phyloP scores from a whole-genome alignment of 129 eudicot species.

The Lactuca sativa region DNA sequence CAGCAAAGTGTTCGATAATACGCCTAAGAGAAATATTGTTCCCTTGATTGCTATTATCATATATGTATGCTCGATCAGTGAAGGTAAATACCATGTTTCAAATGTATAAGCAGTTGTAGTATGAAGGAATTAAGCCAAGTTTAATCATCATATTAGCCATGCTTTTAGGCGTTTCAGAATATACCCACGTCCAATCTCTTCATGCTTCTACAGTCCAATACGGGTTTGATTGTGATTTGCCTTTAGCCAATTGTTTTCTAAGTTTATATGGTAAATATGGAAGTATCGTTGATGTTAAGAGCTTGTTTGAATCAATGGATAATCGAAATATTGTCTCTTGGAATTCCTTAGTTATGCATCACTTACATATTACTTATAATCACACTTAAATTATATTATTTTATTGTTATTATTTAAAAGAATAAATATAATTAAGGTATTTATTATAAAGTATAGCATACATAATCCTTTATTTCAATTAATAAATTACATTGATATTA shows the following conservation, averaged over 20 bases:
- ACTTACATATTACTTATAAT: too few species aligned
- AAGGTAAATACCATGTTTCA: conserved; percentile 42
- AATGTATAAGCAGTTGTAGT: conserved; percentile 55
- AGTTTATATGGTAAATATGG: conserved; percentile 55
- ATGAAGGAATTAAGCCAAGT: conserved; percentile 62
- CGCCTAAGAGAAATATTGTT: conserved; percentile 72
- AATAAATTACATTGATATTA: too few species aligned
- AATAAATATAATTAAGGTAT: too few species aligned
- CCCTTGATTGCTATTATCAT: conserved; percentile 89
- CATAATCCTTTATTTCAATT: too few species aligned
- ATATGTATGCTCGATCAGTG: conserved; percentile 52
- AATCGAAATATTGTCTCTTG: conserved; percentile 65
- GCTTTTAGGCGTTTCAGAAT: too few species aligned
- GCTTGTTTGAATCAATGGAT: conserved; percentile 59
- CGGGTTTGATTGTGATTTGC: too few species aligned
- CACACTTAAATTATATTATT: too few species aligned
- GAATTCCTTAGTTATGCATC: conserved; percentile 55
- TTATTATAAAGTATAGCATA: too few species aligned
- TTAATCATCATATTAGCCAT: conserved; percentile 53
- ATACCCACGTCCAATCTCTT: too few species aligned
- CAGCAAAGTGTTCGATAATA: conserved; percentile 60
- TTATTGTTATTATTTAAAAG: too few species aligned
- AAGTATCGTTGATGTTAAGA: conserved; percentile 53
- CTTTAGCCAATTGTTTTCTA: too few species aligned
- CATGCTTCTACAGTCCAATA: too few species aligned